phyloP scores from a whole-genome alignment of 2,329 filamentous ascomycete species.

The Arthroderma sp. region DNA sequence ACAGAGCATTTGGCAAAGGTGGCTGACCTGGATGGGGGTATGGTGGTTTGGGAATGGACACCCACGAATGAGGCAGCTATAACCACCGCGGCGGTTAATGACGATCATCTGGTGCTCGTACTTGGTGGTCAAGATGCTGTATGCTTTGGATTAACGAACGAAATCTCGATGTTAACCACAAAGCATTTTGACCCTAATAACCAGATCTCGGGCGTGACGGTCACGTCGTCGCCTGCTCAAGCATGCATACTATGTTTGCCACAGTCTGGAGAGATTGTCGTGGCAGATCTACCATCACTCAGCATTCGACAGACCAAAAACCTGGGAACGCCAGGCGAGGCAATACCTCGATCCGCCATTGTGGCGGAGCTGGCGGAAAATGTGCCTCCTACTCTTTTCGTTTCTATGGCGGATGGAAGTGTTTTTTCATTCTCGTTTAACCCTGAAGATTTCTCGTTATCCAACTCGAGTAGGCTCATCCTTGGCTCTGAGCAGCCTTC shows the following conservation, averaged over 20 bases:
- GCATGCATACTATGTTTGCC: slow-evolving; percentile 79
- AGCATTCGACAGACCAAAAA: slow-evolving; percentile 51
- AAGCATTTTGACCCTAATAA: slow-evolving; percentile 53
- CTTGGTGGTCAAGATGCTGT: slow-evolving; percentile 60
- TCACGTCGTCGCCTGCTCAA: slow-evolving; percentile 49
- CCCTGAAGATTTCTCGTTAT: slow-evolving; percentile 46
- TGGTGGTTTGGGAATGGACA: slow-evolving; percentile 34
- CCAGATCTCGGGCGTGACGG: slow-evolving; percentile 74
- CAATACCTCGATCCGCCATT: slow-evolving; percentile 69
- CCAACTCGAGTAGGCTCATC: slow-evolving; percentile 64
- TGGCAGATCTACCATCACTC: slow-evolving; percentile 57
- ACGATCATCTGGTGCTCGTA: slow-evolving; percentile 56
- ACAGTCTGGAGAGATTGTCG: slow-evolving; percentile 63
- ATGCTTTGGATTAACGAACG: slow-evolving; percentile 49
- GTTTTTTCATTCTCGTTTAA: slow-evolving; percentile 73
- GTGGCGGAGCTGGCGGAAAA: slow-evolving; percentile 60
- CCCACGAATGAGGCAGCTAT: slow-evolving; percentile 41
- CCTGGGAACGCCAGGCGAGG: slow-evolving; percentile 52
- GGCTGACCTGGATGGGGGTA: slow-evolving; percentile 37
- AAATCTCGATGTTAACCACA: slow-evolving; percentile 44
- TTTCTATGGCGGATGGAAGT: slow-evolving; percentile 84
- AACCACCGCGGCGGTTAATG: slow-evolving; percentile 64
- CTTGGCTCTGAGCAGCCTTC: slow-evolving; percentile 74
- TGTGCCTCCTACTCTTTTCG: slow-evolving; percentile 63
- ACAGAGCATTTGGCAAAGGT: slow-evolving; percentile 52